These are phyloP conservation scores for Nemania serpens DNA, from an alignment of 2,329 filamentous ascomycete species.

Conservation along the genomic window DNA sequence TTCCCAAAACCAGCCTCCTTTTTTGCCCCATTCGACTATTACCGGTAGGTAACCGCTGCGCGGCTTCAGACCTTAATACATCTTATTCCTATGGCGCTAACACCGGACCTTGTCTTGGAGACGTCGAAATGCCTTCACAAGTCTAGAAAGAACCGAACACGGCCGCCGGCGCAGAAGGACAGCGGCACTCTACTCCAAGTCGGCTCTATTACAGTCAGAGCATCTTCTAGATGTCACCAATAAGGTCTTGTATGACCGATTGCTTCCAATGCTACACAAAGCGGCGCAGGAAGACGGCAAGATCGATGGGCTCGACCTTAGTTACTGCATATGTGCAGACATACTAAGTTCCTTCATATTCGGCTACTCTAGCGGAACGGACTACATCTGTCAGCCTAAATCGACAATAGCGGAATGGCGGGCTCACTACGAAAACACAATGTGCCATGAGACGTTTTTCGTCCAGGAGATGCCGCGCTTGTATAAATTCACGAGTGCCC, in stretches of 20 bases:
- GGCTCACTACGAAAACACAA: conserved; percentile 11
- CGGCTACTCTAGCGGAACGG: conserved; percentile 3
- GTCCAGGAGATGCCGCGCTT: conserved; percentile 6
- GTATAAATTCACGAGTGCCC: not conserved
- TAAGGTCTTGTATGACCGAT: not conserved
- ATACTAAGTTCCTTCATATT: conserved; percentile 13
- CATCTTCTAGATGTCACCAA: not conserved
- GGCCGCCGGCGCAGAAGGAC: not conserved
- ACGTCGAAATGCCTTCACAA: too few relatives aligned
- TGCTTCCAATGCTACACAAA: not conserved
- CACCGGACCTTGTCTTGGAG: too few relatives aligned
- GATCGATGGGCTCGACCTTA: not conserved
- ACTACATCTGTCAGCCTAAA: not conserved
- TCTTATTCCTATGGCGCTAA: too few relatives aligned
- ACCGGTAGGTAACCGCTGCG: too few relatives aligned
- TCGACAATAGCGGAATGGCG: not conserved
- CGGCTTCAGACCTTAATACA: too few relatives aligned
- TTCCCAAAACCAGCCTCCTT: conserved; percentile 11
- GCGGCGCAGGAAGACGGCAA: not conserved
- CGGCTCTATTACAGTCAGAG: conserved; percentile 3
- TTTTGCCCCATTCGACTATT: too few relatives aligned
- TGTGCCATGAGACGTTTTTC: conserved; percentile 11
- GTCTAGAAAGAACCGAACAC: not conserved
- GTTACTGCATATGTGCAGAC: conserved; percentile 8
- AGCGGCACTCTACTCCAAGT: conserved; percentile 10